Base-by-base conservation (phyloP, 2,329 filamentous ascomycete genomes). In the Bipolaris victoriae region DNA sequence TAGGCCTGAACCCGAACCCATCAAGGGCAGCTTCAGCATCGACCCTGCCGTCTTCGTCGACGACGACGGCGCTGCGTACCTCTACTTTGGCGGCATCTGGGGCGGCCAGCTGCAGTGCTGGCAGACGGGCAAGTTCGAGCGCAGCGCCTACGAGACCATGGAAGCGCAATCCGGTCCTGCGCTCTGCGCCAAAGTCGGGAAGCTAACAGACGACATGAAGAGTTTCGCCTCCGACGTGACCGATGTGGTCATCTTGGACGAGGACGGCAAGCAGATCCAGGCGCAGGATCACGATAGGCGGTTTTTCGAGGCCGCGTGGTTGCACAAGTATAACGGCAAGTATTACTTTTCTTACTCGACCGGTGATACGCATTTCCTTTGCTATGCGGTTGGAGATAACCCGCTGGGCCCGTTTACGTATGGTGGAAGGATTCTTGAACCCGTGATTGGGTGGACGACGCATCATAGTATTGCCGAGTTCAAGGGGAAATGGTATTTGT, bases 261-360 rank as follows among this genome's bases (percentile, higher is more conserved):
- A 88, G 65, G 83, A 16, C 0, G 46, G 82, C 3, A 58, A 63
- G 16, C 85, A 83, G 0, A 79, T 92, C 48, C 68, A 77, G 1
- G 86, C 87, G 9, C 84, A 88, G 65, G 89, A 92, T 73, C 90
- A 92, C 71, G 88, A 88, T 58, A 77, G 88, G 15, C 83, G 90
- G 7, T 93, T 93, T 82, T 92, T 93, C 73, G 90, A 93, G 77
- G 90, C 89, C 0, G 86, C 90, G 2, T 92, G 90, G 90, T 81
- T 91, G 82, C 90, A 92, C 78, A 90, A 90, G 81, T 84, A 86
- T 69, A 78, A 83, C 0, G 88, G 83, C 1, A 83, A 80, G 58
- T 92, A 92, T 77, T 91, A 91, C 79, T 90, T 92, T 72, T 88
- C 85, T 53, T 91, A 91, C 78, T 90, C 88, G 61, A 92, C 89